These are phyloP conservation scores for Plasmodium berghei DNA, from an alignment of 169 alveolate genomes.

Conservation along the genomic window DNA sequence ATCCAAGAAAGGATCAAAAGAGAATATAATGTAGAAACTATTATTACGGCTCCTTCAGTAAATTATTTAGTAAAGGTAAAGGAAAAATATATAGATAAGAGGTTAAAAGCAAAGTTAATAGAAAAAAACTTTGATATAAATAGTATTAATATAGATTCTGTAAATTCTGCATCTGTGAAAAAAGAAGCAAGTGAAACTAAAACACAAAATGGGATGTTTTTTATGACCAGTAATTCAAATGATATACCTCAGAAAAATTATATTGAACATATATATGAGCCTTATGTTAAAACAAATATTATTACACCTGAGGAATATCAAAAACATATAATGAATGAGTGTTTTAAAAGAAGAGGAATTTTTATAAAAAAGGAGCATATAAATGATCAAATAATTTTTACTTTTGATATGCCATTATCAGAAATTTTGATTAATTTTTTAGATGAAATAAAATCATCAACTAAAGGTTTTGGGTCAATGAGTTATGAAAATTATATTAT, in stretches of 20 bases:
- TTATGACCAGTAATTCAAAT: constrained; percentile 73
- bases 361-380: constrained; percentile 76
- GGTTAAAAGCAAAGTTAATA: constrained; percentile 35
- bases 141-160: constrained; percentile 1
- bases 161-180: neutral
- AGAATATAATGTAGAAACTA: constrained; percentile 89
- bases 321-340: constrained; percentile 54
- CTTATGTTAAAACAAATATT: constrained; percentile 72
- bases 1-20: constrained; percentile 93
- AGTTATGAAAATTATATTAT: constrained; percentile 88
- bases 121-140: constrained; percentile 32
- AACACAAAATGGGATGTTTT: constrained; percentile 8
- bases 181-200: neutral
- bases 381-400: constrained; percentile 80
- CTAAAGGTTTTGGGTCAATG: constrained; percentile 92
- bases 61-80: constrained; percentile 79
- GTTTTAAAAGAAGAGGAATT: constrained; percentile 79
- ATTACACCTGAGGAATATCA: constrained; percentile 62
- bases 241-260: constrained; percentile 64
- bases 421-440: constrained; percentile 94
- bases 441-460: constrained; percentile 91
- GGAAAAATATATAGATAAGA: constrained; percentile 75
- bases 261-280: constrained; percentile 51
- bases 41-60: constrained; percentile 93
- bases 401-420: constrained; percentile 90